phyloP scores from a whole-genome alignment of 257 asterid species.

The Lycium ferocissimum region DNA sequence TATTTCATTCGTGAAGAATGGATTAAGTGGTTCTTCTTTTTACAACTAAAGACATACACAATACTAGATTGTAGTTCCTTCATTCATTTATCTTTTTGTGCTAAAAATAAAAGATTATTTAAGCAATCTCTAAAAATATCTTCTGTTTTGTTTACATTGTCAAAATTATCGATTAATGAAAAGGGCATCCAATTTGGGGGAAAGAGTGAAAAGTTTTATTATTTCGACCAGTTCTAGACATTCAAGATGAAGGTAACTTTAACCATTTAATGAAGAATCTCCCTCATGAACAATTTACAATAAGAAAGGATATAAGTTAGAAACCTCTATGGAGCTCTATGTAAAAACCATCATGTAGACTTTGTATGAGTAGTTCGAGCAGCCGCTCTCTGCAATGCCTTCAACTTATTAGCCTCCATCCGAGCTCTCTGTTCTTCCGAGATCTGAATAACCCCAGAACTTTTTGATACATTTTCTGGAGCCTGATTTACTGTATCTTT shows the following conservation, averaged over 20 bases:
- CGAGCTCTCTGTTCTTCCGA: constrained; percentile 80
- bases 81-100: not conserved
- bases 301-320: not conserved
- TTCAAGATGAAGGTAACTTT: not conserved
- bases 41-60: not conserved
- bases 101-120: not conserved
- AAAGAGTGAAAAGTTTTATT: not conserved
- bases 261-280: not conserved
- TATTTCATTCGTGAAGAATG: not conserved
- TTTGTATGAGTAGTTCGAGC: constrained; percentile 48
- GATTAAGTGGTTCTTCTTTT: not conserved
- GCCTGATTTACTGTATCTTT: constrained; percentile 38
- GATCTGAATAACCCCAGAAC: constrained; percentile 38
- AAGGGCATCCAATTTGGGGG: not conserved
- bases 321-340: not conserved
- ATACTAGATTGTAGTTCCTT: not conserved
- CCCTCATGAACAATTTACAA: constrained; percentile 15
- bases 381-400: constrained; percentile 82
- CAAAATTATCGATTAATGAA: not conserved
- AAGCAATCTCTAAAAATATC: not conserved
- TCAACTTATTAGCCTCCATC: constrained; percentile 74
- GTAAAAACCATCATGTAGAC: not conserved
- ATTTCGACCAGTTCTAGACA: not conserved
- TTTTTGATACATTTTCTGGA: constrained; percentile 27
- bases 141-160: not conserved